These are phyloP conservation scores for Magnolia kwangsiensis DNA, from an alignment of 164 flowering plant genomes.

Conservation along the genomic window DNA sequence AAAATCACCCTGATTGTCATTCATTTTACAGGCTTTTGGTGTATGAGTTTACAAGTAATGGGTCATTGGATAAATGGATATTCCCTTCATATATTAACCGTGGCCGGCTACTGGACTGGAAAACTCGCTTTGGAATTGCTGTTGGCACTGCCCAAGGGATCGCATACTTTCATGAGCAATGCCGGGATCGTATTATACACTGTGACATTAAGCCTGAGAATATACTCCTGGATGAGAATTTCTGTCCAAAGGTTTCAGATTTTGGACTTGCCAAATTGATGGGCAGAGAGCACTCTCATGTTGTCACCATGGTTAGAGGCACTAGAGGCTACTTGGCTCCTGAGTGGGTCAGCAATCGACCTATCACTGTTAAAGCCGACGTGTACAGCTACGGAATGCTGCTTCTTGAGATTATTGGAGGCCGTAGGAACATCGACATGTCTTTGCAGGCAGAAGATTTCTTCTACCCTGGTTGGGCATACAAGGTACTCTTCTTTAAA, in stretches of 20 bases:
- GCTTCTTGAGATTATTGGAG: slow-evolving; percentile 86
- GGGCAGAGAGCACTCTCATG: slow-evolving; percentile 91
- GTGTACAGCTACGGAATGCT: slow-evolving; percentile 97
- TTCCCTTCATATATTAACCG: slow-evolving; percentile 45
- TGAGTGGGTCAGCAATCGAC: slow-evolving; percentile 90
- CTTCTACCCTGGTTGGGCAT: slow-evolving; percentile 94
- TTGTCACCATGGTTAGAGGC: slow-evolving; percentile 89
- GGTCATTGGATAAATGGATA: slow-evolving; percentile 93
- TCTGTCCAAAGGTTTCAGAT: slow-evolving; percentile 88
- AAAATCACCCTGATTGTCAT: neutral
- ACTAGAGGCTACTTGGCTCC: slow-evolving; percentile 95
- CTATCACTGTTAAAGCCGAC: slow-evolving; percentile 92
- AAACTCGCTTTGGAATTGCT: slow-evolving; percentile 72
- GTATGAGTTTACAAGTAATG: slow-evolving; percentile 87
- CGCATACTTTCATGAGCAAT: slow-evolving; percentile 93
- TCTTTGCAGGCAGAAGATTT: slow-evolving; percentile 68
- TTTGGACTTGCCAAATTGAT: slow-evolving; percentile 92
- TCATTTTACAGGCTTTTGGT: slow-evolving; percentile 64
- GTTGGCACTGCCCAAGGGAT: slow-evolving; percentile 84
- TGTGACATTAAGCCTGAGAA: slow-evolving; percentile 98
- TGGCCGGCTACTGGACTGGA: slow-evolving; percentile 64
- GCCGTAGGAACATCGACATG: slow-evolving; percentile 88
- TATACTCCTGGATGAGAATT: slow-evolving; percentile 78
- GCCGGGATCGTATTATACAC: slow-evolving; percentile 79
- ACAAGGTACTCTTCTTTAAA: slow-evolving; percentile 42